Evolutionary conservation across 345 rosid genomes (phyloP).

Genomic region (Populus tremula): DNA sequence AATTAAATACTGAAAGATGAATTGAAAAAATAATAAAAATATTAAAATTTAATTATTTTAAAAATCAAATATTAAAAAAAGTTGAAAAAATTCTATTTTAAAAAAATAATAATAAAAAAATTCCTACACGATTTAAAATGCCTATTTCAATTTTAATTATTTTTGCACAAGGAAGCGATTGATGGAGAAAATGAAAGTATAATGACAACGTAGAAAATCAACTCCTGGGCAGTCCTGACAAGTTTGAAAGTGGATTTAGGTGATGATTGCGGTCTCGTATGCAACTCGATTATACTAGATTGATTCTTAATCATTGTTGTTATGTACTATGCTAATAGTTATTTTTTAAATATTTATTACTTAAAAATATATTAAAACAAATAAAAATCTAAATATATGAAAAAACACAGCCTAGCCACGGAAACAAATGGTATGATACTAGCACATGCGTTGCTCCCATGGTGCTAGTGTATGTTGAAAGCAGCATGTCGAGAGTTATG

Average conservation of each 20-base stretch:
- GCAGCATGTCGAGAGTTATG: constrained; percentile 20
- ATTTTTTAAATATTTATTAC: too few relatives aligned
- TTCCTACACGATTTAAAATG: too few relatives aligned
- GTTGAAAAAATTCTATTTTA: fast-evolving
- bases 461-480: not conserved
- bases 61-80: too few relatives aligned
- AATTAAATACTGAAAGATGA: too few relatives aligned
- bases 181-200: not conserved
- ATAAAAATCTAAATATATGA: too few relatives aligned
- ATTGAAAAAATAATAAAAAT: too few relatives aligned
- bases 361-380: too few relatives aligned
- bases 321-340: too few relatives aligned
- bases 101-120: too few relatives aligned
- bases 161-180: not conserved
- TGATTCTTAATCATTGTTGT: not conserved
- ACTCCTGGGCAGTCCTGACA: constrained; percentile 3
- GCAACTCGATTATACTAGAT: not conserved
- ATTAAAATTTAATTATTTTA: too few relatives aligned
- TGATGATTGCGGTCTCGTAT: not conserved
- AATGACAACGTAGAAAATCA: constrained; percentile 5
- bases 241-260: not conserved
- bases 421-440: not conserved
- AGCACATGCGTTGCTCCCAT: constrained; percentile 23
- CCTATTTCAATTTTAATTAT: too few relatives aligned
- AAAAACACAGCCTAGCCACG: too few relatives aligned